Base-by-base conservation (phyloP, 164 flowering plant genomes). In the Stephania yunnanensis region DNA sequence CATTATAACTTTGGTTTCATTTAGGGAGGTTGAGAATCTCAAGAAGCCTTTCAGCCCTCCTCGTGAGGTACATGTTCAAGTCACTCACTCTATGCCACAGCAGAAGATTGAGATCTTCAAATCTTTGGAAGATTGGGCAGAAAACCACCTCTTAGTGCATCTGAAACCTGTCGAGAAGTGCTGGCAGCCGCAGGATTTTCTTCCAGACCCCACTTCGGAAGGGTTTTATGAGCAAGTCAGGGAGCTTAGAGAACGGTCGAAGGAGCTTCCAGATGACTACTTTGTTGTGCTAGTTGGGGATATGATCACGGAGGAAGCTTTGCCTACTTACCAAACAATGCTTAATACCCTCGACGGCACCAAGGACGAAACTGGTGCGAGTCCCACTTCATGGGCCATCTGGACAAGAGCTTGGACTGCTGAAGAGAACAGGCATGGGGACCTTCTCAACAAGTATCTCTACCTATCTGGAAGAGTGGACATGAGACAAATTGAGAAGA, bases 401-500 rank as follows among this genome's bases (percentile, higher is more conserved):
- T 90, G 94, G 94, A 90, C 89, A 1, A 84, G 94, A 81, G 90
- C 91, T 4, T 90, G 94, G 87, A 87, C 89, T n/a, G 89, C 89
- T 7, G 89, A 87, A 78, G 89, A 87, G 80, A 87, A 87, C 78
- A 79, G 89, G 81, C 89, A 87, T 53, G 89, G 89, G 10, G 89
- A 87, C 70, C 87, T 87, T 80, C 85, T 90, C 4, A 89, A 90
- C 76, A 89, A 87, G 79, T 90, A 90, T 73, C 89, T 90, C 12
- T 89, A 87, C 77, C 77, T 89, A 25, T 81, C 83, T 76, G 92
- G 94, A 65, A 82, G 92, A 68, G 92, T 89, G 1, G 91, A 90
- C 79, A 89, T 90, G 94, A 84, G 79, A 58, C 89, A 88, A 72
- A 85, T 90, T 70, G 94, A 90, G 84, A 88, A 87, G 84, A 89